These are phyloP conservation scores for Crucibulum laeve DNA, from an alignment of 768 basidiomycete genomes.

Conservation along the genomic window DNA sequence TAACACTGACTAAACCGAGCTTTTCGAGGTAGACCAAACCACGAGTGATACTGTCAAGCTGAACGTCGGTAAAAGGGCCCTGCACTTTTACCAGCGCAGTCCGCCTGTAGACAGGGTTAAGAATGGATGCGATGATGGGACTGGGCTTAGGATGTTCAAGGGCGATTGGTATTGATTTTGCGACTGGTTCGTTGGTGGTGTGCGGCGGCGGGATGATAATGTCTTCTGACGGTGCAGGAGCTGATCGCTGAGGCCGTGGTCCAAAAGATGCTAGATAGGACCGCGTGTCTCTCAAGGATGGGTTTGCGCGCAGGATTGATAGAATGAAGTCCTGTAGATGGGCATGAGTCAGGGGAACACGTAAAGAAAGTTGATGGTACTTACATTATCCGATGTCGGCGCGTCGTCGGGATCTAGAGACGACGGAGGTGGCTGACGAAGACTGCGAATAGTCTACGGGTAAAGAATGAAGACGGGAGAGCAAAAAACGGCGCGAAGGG, in stretches of 20 bases:
- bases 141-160: slow-evolving; percentile 37
- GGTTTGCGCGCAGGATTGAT: slow-evolving; percentile 89
- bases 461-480: slow-evolving; percentile 3
- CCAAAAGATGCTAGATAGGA: slow-evolving; percentile 93
- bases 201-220: slow-evolving; percentile 22
- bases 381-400: slow-evolving; percentile 48
- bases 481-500: slow-evolving; percentile 8
- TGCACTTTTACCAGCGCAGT: slow-evolving; percentile 97
- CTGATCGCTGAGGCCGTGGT: slow-evolving; percentile 41
- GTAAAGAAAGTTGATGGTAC: slow-evolving; percentile 12
- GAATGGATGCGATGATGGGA: slow-evolving; percentile 64
- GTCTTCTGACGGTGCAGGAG: slow-evolving; percentile 18
- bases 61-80: slow-evolving; percentile 90
- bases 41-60: slow-evolving; percentile 88
- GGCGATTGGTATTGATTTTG: slow-evolving; percentile 30
- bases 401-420: slow-evolving; percentile 32
- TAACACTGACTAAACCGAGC: slow-evolving; percentile 91
- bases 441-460: slow-evolving; percentile 36
- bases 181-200: slow-evolving; percentile 17
- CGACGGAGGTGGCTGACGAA: slow-evolving; percentile 27
- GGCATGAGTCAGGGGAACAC: slow-evolving; percentile 6
- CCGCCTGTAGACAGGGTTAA: slow-evolving; percentile 79
- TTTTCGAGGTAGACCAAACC: slow-evolving; percentile 96
- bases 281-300: slow-evolving; percentile 85
- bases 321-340: slow-evolving; percentile 84